Evolutionary conservation across 176 grass and related monocot species (phyloP).

Genomic region (Cenchrus americanus): DNA sequence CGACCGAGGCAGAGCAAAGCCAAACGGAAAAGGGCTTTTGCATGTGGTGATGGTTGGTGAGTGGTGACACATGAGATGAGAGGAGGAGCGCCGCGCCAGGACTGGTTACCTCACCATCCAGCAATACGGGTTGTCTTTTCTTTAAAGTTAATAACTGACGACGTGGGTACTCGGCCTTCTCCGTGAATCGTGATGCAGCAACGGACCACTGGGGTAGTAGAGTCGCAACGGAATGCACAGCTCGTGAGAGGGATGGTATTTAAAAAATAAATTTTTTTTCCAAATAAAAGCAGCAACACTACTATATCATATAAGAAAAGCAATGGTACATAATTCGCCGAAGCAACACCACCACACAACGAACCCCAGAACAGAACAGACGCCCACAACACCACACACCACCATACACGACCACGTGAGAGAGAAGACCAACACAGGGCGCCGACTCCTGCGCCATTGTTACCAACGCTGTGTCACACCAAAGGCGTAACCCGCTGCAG

Average conservation of each 20-base stretch:
- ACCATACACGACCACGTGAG: too few relatives aligned
- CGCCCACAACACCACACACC: too few relatives aligned
- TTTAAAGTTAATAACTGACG: slow-evolving; percentile 39
- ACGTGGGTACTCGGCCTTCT: not conserved
- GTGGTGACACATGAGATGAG: slow-evolving; percentile 13
- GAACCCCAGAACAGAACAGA: too few relatives aligned
- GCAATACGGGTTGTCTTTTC: slow-evolving; percentile 36
- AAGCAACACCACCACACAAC: too few relatives aligned
- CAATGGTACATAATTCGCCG: too few relatives aligned
- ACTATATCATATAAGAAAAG: too few relatives aligned
- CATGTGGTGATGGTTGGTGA: slow-evolving; percentile 34
- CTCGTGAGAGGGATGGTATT: not conserved
- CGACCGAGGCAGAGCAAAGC: not conserved
- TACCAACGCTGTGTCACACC: too few relatives aligned
- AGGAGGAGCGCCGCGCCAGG: not conserved
- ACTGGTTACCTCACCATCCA: slow-evolving; percentile 28
- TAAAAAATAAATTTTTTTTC: too few relatives aligned
- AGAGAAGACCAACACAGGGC: too few relatives aligned
- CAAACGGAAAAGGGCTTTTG: not conserved
- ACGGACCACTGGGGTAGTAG: not conserved
- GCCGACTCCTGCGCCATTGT: too few relatives aligned
- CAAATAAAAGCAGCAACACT: too few relatives aligned
- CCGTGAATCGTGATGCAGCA: not conserved
- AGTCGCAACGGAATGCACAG: not conserved
- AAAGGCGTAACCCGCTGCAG: too few relatives aligned